Evolutionary conservation across 805 yeast species (phyloP), one percentile per base, ranked within the genome.

Genomic region (Metschnikowia sp.): DNA sequence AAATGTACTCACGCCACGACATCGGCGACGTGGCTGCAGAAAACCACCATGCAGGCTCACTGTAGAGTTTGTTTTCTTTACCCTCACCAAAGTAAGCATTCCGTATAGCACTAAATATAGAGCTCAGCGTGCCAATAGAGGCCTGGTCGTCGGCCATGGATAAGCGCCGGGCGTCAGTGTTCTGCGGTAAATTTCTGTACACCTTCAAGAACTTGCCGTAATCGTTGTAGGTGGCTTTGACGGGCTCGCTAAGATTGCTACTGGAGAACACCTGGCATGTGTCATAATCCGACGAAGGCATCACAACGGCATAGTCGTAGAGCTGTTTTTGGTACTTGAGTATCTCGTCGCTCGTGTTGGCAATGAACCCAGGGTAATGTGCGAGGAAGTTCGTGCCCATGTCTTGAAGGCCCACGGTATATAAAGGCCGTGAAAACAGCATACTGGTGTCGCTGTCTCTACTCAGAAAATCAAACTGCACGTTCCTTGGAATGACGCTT

Each of bases 321-420:
- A 81, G 53, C 10, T 70, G 66, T 12, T 58, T 58, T 53, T 82
- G 84, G 50, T 75, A 79, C 56, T 82, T 66, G 31, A 86, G 64
- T 22, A 86, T 78, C 38, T 79, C 83, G 58, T 86, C 95, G 19
- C 84, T 77, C 2, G 92, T 83, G 7, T 80, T 70, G 2, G 84
- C 90, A 35, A 84, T 68, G 54, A 67, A 83, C 1, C 79, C 76
- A 12, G 58, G 52, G n/a, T 50, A 40, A 30, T 54, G 42, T 2
- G 55, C 22, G 35, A 64, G 51, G 10, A 50, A 44, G 33, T 44
- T 45, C 8, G 45, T 44, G 74, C 55, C 59, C 39, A 40, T 35
- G 60, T 86, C 92, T 44, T 76, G 74, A 31, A 86, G 74, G 18
- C 86, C 81, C 29, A 86, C 74, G 45, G 80, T 81, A 63, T 79